These are phyloP conservation scores for Aureobasidium musti DNA, from an alignment of 2,329 filamentous ascomycete species.

Conservation along the genomic window DNA sequence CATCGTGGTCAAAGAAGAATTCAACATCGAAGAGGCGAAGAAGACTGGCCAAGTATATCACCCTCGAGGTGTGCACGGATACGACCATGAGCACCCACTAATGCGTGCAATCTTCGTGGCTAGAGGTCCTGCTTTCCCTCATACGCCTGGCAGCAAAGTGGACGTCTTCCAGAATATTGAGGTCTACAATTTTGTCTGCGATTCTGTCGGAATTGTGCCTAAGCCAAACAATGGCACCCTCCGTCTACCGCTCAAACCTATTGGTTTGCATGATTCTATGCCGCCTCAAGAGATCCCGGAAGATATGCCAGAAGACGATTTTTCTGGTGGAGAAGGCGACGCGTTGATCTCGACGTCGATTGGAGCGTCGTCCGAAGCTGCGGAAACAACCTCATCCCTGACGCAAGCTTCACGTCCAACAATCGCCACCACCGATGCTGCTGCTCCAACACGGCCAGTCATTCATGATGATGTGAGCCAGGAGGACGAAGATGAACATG, in stretches of 20 bases:
- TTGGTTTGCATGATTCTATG: constrained; percentile 58
- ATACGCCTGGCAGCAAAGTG: constrained; percentile 75
- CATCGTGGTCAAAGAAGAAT: constrained; percentile 77
- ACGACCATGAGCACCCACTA: constrained; percentile 89
- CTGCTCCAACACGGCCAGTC: constrained; percentile 17
- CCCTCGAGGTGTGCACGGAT: constrained; percentile 86
- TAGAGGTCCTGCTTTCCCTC: constrained; percentile 86
- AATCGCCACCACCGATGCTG: not conserved
- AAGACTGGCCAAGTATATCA: constrained; percentile 68
- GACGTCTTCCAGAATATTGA: constrained; percentile 89
- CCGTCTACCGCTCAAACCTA: constrained; percentile 65
- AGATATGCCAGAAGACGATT: constrained; percentile 30
- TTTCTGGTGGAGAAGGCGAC: not conserved
- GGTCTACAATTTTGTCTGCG: constrained; percentile 92
- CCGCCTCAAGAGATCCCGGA: constrained; percentile 33
- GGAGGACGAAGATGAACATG: constrained; percentile 33
- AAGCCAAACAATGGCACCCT: constrained; percentile 86
- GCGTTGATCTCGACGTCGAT: not conserved
- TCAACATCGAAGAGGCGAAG: constrained; percentile 69
- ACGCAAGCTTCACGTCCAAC: constrained; percentile 17
- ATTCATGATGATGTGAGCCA: constrained; percentile 29
- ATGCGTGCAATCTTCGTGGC: constrained; percentile 97
- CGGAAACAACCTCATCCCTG: not conserved
- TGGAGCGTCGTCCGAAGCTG: not conserved
- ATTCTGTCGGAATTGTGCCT: constrained; percentile 74